A percentile compares a stretch with the other conserved stretches of the same genome.
phyloP scores from a whole-genome alignment of 805 yeast genomes.

The Sugiyamaella floridensis region DNA sequence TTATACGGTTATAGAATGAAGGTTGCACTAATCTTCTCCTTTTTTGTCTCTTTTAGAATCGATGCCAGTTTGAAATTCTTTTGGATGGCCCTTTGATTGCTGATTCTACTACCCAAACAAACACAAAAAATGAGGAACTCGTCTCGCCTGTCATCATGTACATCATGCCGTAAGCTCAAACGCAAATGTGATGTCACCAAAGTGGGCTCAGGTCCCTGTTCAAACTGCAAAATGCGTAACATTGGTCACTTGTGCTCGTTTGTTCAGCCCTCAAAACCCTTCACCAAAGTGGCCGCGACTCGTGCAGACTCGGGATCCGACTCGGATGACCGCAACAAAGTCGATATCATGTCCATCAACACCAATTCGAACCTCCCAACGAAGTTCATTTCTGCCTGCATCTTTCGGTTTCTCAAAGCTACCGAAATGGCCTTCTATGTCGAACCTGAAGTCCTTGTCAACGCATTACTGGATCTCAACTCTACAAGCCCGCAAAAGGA shows the following conservation, averaged over 20 bases:
- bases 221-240: conserved; percentile 9
- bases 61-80: no score
- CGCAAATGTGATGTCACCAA: conserved; percentile 7
- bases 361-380: background rate
- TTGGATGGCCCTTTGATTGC: no score
- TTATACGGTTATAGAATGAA: no score
- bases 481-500: background rate
- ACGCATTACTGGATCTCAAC: background rate
- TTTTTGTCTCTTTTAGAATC: no score
- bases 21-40: no score
- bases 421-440: conserved; percentile 4
- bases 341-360: background rate
- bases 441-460: background rate
- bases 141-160: conserved; percentile 4
- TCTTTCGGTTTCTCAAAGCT: background rate
- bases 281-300: background rate
- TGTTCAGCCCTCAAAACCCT: background rate
- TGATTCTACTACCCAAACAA: background rate
- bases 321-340: background rate
- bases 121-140: background rate
- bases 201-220: conserved; percentile 6
- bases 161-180: conserved; percentile 8
- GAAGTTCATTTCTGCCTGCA: conserved; percentile 5
- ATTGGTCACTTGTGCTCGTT: conserved; percentile 8
- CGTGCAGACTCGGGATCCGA: background rate